A percentile compares a stretch with the other conserved stretches of the same genome.
These are phyloP conservation scores for Wallacemonas collosoma DNA, from an alignment of 208 protist genomes.

Conservation along the genomic window DNA sequence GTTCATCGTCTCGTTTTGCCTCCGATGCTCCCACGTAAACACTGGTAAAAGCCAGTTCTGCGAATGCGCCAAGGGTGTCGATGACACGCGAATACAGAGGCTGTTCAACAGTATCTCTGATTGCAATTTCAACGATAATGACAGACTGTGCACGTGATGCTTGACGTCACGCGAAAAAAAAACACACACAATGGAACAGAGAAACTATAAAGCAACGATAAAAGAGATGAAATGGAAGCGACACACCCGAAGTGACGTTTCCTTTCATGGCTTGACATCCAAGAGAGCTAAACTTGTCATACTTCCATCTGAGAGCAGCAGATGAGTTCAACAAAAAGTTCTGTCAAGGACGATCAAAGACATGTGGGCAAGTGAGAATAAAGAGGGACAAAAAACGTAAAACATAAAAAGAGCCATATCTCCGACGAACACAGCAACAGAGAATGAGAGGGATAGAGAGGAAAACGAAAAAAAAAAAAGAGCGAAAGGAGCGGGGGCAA, in stretches of 20 bases:
- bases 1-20: not conserved
- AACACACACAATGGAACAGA: not conserved
- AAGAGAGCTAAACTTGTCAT: not conserved
- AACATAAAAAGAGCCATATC: not conserved
- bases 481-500: not conserved
- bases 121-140: not conserved
- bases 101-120: not conserved
- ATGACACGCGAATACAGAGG: too few species aligned
- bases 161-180: not conserved
- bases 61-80: too few species aligned
- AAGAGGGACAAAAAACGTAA: not conserved
- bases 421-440: not conserved
- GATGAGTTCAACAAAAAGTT: not conserved
- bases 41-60: not conserved
- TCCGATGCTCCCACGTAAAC: not conserved
- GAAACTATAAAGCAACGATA: not conserved
- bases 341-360: not conserved
- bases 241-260: not conserved
- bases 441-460: not conserved
- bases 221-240: not conserved
- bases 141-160: not conserved
- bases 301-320: conserved; percentile 10
- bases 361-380: not conserved
- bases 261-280: not conserved
- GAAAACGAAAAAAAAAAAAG: conserved; percentile 27